These are phyloP conservation scores for Symbiodinium natans DNA, from an alignment of 73 alveolate species.

Conservation along the genomic window DNA sequence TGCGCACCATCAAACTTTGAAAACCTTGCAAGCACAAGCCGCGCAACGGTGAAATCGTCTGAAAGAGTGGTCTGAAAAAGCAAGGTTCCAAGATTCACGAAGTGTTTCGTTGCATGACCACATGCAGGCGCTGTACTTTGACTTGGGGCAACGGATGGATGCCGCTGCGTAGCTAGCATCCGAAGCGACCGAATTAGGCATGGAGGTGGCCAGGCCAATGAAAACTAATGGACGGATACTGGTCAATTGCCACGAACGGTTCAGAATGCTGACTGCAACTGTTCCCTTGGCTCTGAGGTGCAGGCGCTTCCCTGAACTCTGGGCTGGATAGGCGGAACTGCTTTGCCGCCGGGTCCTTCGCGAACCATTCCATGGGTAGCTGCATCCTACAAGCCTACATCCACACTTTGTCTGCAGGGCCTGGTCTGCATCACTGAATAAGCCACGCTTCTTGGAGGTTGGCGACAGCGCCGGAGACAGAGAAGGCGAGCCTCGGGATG, in stretches of 20 bases:
- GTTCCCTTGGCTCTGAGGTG: background rate
- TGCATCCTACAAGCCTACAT: no score
- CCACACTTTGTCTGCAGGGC: background rate
- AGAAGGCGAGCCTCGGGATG: conserved; percentile 2
- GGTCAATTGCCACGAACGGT: no score
- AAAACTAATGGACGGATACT: no score
- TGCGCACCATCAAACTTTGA: background rate
- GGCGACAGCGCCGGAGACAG: conserved; percentile 8
- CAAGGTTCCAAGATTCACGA: no score
- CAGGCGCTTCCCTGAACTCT: conserved; percentile 17
- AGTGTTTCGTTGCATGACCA: no score
- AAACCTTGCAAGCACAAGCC: background rate
- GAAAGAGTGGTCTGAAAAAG: no score
- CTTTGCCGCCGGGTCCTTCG: conserved; percentile 12
- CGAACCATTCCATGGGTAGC: no score
- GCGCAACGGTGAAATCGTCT: background rate
- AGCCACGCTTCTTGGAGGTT: background rate
- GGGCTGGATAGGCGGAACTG: conserved; percentile 11
- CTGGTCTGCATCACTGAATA: conserved; percentile 1
- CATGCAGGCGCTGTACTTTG: no score
- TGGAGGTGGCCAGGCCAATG: no score
- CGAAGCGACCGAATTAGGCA: no score
- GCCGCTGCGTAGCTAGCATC: no score
- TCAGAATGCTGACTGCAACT: background rate
- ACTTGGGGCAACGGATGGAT: no score